Evolutionary conservation across 179 eudicot species (phyloP).

Genomic region (Silene noctiflora): DNA sequence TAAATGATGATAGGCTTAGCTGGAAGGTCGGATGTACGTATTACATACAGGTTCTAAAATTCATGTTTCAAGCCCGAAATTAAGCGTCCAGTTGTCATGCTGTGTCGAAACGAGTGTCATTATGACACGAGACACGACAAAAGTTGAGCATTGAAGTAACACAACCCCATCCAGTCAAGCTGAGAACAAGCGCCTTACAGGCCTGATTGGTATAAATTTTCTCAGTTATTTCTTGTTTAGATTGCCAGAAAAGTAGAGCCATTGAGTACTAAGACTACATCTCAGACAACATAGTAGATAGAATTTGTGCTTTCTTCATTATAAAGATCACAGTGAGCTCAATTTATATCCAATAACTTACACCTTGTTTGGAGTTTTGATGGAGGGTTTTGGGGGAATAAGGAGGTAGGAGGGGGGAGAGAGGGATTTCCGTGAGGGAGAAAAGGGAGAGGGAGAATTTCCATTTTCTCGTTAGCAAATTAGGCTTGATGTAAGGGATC

Average conservation of each 20-base stretch:
- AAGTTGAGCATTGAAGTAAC: too few relatives aligned
- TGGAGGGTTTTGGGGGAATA: too few relatives aligned
- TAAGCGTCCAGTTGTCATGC: background rate
- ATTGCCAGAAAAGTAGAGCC: background rate
- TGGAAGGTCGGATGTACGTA: too few relatives aligned
- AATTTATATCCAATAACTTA: background rate
- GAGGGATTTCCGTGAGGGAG: too few relatives aligned
- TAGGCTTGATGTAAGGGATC: too few relatives aligned
- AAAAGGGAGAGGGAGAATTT: too few relatives aligned
- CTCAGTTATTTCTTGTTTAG: background rate
- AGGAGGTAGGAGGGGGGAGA: too few relatives aligned
- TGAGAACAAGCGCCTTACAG: background rate
- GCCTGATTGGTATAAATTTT: background rate
- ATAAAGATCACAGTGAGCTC: background rate
- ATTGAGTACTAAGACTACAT: too few relatives aligned
- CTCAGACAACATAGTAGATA: too few relatives aligned
- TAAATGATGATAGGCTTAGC: too few relatives aligned
- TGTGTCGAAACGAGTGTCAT: background rate
- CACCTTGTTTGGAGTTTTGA: background rate
- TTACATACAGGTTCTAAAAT: background rate
- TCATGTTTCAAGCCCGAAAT: background rate
- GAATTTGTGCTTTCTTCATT: background rate
- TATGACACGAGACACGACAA: background rate
- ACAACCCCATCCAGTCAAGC: background rate
- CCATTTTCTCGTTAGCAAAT: too few relatives aligned